A percentile compares a stretch with the other conserved stretches of the same genome.
Evolutionary conservation across 1,284 basidiomycete species (phyloP).

Genomic region (Irpex sp.): DNA sequence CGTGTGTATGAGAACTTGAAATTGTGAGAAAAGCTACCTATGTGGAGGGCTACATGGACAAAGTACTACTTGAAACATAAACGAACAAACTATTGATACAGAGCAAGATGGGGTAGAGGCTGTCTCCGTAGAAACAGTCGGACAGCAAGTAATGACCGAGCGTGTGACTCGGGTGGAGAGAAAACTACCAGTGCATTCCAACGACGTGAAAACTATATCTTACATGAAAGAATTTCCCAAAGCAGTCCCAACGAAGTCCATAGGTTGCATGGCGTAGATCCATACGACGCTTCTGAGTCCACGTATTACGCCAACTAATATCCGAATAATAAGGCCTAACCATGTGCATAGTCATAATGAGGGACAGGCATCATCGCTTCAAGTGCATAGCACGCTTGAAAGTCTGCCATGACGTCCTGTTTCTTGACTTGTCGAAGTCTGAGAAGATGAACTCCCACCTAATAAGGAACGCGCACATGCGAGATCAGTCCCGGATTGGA

Average conservation of each 20-base stretch:
- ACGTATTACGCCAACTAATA: neutral
- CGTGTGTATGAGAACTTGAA: neutral
- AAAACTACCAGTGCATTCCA: neutral
- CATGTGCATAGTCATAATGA: neutral
- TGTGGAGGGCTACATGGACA: too few relatives aligned
- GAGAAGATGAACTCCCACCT: conserved; percentile 32
- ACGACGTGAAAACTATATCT: neutral
- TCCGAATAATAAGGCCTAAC: neutral
- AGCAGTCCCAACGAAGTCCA: neutral
- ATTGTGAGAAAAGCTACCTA: too few relatives aligned
- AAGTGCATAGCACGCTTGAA: conserved; percentile 28
- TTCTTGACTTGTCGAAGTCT: conserved; percentile 20
- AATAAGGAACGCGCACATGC: neutral
- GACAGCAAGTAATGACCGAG: too few relatives aligned
- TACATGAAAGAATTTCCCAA: neutral
- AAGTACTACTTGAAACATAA: neutral
- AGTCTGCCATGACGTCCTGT: conserved; percentile 26
- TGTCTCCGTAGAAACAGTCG: too few relatives aligned
- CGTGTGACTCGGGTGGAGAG: neutral
- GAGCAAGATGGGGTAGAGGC: neutral
- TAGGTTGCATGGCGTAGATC: neutral
- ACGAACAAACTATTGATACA: neutral
- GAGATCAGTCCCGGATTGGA: neutral
- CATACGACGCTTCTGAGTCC: neutral
- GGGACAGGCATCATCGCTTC: conserved; percentile 14